A percentile compares a stretch with the other conserved stretches of the same genome.
phyloP scores from a whole-genome alignment of 495 filamentous ascomycete species.

The Neurospora sp. region DNA sequence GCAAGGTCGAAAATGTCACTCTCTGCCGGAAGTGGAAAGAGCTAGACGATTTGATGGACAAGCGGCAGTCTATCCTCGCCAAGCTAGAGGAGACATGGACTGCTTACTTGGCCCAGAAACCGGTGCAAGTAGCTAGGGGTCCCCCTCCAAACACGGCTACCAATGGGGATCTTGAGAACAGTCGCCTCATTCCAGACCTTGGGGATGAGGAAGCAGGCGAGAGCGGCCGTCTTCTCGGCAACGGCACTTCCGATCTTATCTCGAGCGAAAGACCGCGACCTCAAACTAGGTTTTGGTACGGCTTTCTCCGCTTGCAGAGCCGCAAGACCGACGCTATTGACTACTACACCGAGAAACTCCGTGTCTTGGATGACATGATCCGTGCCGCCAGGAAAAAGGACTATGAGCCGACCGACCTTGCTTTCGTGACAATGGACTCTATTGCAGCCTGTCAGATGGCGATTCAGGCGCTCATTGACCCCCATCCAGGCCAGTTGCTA shows the following conservation, averaged over 20 bases:
- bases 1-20: conserved; percentile 84
- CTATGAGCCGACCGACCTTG: conserved; percentile 67
- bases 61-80: conserved; percentile 53
- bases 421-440: conserved; percentile 95
- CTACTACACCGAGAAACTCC: conserved; percentile 83
- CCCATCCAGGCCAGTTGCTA: conserved; percentile 72
- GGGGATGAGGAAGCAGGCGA: conserved; percentile 35
- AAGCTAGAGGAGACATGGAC: conserved; percentile 83
- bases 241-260: conserved; percentile 25
- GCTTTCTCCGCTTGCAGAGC: conserved; percentile 60
- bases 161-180: not conserved
- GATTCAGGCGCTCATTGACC: conserved; percentile 83
- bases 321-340: conserved; percentile 81
- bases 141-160: conserved; percentile 3
- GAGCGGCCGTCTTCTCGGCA: conserved; percentile 40
- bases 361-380: conserved; percentile 71
- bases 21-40: conserved; percentile 82
- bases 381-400: conserved; percentile 57
- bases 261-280: conserved; percentile 44
- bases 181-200: not conserved
- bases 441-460: conserved; percentile 90
- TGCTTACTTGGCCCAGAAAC: conserved; percentile 38
- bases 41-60: conserved; percentile 63
- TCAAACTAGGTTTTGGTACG: conserved; percentile 65
- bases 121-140: not conserved